Percentiles rank a stretch among this genome's conserved stretches.
These are phyloP conservation scores for Pseudoneurospora amorphoporcata DNA, from an alignment of 495 filamentous ascomycete species.

Conservation along the genomic window DNA sequence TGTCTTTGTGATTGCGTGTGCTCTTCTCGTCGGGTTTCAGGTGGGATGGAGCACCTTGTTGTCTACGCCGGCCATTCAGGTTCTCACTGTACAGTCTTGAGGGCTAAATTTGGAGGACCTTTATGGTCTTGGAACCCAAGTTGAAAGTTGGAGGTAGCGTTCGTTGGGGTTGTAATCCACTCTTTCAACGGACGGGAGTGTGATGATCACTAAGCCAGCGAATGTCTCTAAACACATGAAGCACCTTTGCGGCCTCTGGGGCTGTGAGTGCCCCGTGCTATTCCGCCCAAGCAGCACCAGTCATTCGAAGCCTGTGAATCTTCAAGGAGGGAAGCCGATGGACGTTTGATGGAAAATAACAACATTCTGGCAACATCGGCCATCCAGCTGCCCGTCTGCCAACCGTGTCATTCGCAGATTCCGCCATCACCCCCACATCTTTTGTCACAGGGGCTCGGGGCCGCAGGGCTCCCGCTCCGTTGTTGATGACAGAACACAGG, in stretches of 20 bases:
- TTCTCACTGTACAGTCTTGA: not conserved
- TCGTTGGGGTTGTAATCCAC: not conserved
- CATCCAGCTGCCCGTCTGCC: not conserved
- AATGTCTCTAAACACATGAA: not conserved
- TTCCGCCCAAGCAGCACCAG: not conserved
- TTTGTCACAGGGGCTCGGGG: constrained; percentile 9
- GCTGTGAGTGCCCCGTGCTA: not conserved
- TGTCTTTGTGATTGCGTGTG: not conserved
- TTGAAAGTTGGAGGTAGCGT: not conserved
- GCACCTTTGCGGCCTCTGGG: not conserved
- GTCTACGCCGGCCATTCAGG: not conserved
- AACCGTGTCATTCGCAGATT: constrained; percentile 5
- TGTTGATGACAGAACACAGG: not conserved
- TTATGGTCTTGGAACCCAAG: not conserved
- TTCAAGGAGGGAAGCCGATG: not conserved
- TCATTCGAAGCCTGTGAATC: not conserved
- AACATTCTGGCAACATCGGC: constrained; percentile 24
- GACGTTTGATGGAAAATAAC: constrained; percentile 13
- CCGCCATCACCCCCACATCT: constrained; percentile 10
- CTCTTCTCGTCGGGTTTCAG: not conserved
- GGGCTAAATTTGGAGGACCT: not conserved
- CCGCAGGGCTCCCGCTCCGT: not conserved
- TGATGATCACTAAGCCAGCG: not conserved
- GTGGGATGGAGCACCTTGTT: not conserved
- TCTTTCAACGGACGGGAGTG: not conserved